These are phyloP conservation scores for Plasmopara muralis DNA, from an alignment of 352 stramenopile species.

Conservation along the genomic window DNA sequence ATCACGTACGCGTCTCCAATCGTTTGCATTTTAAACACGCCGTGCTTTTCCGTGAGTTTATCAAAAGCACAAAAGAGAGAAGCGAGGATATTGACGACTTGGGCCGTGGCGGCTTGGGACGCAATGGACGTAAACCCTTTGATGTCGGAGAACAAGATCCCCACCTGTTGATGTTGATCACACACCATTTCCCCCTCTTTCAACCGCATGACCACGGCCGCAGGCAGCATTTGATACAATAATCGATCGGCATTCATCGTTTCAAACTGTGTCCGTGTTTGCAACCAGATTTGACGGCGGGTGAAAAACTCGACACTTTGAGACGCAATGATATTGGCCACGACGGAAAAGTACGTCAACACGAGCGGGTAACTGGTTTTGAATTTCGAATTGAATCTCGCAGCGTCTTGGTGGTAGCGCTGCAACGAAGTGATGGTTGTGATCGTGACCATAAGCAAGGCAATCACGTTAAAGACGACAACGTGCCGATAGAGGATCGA, in stretches of 20 bases:
- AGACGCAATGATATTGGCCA: constrained; percentile 77
- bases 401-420: constrained; percentile 40
- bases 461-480: constrained; percentile 53
- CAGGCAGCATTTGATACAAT: constrained; percentile 84
- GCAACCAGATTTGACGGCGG: constrained; percentile 78
- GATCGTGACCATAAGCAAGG: constrained; percentile 41
- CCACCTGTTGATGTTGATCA: constrained; percentile 81
- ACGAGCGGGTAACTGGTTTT: constrained; percentile 78
- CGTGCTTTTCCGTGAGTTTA: constrained; percentile 87
- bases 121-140: constrained; percentile 90
- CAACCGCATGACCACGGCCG: constrained; percentile 74
- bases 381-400: constrained; percentile 66
- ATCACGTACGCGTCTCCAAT: constrained; percentile 92
- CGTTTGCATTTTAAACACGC: constrained; percentile 92
- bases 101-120: constrained; percentile 64
- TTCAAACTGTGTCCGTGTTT: constrained; percentile 74
- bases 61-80: constrained; percentile 91
- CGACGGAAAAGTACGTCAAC: constrained; percentile 70
- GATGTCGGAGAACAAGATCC: constrained; percentile 89
- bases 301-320: constrained; percentile 79
- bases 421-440: constrained; percentile 40
- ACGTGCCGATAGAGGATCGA: constrained; percentile 70
- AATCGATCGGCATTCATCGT: constrained; percentile 79
- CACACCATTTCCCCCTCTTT: constrained; percentile 82
- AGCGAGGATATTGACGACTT: constrained; percentile 88